Evolutionary conservation across 1,139 yeast genomes (phyloP), one percentile per base, ranked within the genome.

Genomic region (Magnusiomyces ingens): DNA sequence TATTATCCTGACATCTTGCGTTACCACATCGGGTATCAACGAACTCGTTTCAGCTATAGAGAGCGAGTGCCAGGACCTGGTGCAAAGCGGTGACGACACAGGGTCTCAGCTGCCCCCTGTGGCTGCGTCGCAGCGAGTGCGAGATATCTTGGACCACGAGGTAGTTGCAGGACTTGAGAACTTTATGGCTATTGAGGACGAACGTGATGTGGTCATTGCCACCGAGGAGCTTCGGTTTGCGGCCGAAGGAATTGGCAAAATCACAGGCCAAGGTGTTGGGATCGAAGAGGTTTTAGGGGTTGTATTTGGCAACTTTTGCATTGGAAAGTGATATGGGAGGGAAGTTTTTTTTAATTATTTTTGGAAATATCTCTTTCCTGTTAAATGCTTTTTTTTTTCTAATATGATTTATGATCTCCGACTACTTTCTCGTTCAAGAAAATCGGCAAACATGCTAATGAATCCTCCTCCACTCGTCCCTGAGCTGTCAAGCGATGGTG

Each of bases 271-370:
- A 48, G 80, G 90, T 0, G 82, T 93, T 13, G 96, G 95, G 0
- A 78, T 91, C 0, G 98, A 93, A 63, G 99, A 93, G 64, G 82
- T 94, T 1, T 72, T 94, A 11, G 97, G 94, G 0, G 93, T 87
- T 2, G 95, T 93, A 0, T 93, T 93, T 66, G 83, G 95, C 4
- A 86, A 82, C 59, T 94, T 93, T 66, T 93, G 99, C 68, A 89
- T 93, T 45, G 99, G 99, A 4, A 93, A 93, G 68, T 93, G 73
- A 35, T 47, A 26, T 26, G 8, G 32, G 8, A 26, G 8, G n/a
- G n/a, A n/a, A n/a, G n/a, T n/a, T n/a, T n/a, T n/a, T n/a, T n/a
- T n/a, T n/a, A n/a, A 26, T 26, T 26, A 8, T 8, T 26, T 26
- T 26, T 26, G 32, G 8, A 4, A 26, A 5, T 26, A 26, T 26